Conservation (phyloP, 2,329 filamentous ascomycete species). For the Aspergillus neotritici region DNA sequence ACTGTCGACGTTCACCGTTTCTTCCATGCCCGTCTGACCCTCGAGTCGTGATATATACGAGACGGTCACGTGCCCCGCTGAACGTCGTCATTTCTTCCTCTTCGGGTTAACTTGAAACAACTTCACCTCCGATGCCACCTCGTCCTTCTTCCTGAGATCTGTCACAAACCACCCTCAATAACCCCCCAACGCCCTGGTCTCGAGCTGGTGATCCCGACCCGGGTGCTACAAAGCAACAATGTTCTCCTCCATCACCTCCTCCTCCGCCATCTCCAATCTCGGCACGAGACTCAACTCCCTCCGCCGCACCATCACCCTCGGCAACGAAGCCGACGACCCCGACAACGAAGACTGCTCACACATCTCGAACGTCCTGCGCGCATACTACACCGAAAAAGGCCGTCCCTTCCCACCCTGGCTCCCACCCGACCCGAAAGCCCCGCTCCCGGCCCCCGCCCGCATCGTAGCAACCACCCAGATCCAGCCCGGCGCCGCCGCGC, state of each 20-base stretch:
- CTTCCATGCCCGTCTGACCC: too few species aligned
- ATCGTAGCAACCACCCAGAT: constrained; percentile 48
- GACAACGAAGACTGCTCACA: constrained; percentile 77
- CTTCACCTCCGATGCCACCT: too few species aligned
- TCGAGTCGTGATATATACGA: neutral
- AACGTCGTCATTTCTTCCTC: too few species aligned
- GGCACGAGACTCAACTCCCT: constrained; percentile 54
- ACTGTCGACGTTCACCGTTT: too few species aligned
- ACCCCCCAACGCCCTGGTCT: too few species aligned
- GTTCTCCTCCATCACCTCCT: constrained; percentile 60
- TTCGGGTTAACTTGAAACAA: too few species aligned
- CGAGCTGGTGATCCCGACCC: too few species aligned
- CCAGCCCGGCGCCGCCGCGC: constrained; percentile 39
- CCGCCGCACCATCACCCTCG: constrained; percentile 42
- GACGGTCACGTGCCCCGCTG: neutral
- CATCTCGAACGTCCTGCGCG: constrained; percentile 85
- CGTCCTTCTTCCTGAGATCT: too few species aligned
- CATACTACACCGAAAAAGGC: constrained; percentile 87
- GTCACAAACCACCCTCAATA: too few species aligned
- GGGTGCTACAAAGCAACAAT: too few species aligned
- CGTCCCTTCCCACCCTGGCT: constrained; percentile 79
- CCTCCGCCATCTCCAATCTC: constrained; percentile 47
- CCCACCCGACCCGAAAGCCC: constrained; percentile 77
- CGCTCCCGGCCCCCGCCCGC: constrained; percentile 46
- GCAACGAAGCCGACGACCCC: constrained; percentile 40